Conservation (phyloP, 352 stramenopile genomes). For the Phytophthora fragariaefolia region DNA sequence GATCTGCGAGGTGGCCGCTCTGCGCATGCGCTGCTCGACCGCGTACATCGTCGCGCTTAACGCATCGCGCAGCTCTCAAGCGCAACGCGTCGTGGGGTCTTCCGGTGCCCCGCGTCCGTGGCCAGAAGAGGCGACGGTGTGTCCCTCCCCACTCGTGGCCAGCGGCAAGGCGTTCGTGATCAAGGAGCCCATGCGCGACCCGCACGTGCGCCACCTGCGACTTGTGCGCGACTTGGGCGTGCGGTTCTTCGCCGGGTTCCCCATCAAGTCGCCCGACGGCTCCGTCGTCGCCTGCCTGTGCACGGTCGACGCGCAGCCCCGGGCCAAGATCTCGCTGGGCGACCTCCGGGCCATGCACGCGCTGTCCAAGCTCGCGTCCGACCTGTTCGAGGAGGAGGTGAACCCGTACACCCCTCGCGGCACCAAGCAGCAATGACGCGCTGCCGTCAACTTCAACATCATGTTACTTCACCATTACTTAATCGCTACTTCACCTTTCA, state of each 20-base stretch:
- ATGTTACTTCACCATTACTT: too few relatives aligned
- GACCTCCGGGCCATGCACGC: constrained; percentile 55
- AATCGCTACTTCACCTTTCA: too few relatives aligned
- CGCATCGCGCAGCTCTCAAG: constrained; percentile 19
- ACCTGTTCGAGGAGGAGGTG: constrained; percentile 52
- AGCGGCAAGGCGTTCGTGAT: constrained; percentile 51
- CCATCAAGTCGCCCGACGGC: constrained; percentile 41
- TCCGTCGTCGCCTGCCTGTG: constrained; percentile 50
- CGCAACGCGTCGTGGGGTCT: constrained; percentile 47
- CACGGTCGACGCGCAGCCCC: constrained; percentile 35
- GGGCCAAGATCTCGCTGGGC: constrained; percentile 45
- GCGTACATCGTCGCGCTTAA: constrained; percentile 55
- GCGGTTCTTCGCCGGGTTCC: constrained; percentile 66
- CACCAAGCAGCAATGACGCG: constrained; percentile 13
- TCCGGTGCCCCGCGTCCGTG: constrained; percentile 28
- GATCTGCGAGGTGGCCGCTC: constrained; percentile 62
- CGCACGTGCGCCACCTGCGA: constrained; percentile 41
- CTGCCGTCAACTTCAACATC: constrained; percentile 16
- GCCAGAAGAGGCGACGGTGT: constrained; percentile 27
- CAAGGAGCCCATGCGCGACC: constrained; percentile 45
- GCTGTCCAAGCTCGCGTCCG: constrained; percentile 62
- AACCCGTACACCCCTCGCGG: constrained; percentile 45
- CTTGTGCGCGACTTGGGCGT: constrained; percentile 49
- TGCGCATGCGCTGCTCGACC: constrained; percentile 51
- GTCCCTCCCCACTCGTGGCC: constrained; percentile 33